Evolutionary conservation across 2,329 filamentous ascomycete species (phyloP).

Genomic region (Dactylellina leptospora): DNA sequence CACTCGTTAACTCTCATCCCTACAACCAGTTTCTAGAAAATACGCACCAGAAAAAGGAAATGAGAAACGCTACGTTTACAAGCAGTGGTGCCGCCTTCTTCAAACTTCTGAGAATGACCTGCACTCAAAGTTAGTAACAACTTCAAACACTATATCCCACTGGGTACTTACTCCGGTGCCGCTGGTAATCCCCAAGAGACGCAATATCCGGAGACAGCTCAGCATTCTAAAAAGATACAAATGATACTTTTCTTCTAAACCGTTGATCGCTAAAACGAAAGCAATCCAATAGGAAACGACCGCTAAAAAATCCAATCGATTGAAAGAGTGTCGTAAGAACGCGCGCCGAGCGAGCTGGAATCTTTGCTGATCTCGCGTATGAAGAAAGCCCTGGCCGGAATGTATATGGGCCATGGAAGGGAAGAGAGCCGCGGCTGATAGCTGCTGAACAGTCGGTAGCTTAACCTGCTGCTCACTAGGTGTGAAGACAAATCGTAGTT

Average conservation of each 20-base stretch:
- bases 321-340: slow-evolving; percentile 94
- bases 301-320: slow-evolving; percentile 91
- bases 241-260: slow-evolving; percentile 74
- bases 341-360: slow-evolving; percentile 87
- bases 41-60: slow-evolving; percentile 86
- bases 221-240: slow-evolving; percentile 95
- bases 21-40: neutral
- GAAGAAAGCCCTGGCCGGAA: slow-evolving; percentile 46
- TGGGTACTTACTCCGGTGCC: slow-evolving; percentile 80
- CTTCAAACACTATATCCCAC: neutral
- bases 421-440: slow-evolving; percentile 49
- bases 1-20: neutral
- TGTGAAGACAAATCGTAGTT: slow-evolving; percentile 69
- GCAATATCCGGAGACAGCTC: slow-evolving; percentile 89
- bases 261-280: slow-evolving; percentile 75
- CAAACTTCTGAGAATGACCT: slow-evolving; percentile 91
- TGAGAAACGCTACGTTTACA: slow-evolving; percentile 90
- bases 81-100: slow-evolving; percentile 94
- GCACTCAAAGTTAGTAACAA: slow-evolving; percentile 22
- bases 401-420: slow-evolving; percentile 52
- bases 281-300: slow-evolving; percentile 95
- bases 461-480: slow-evolving; percentile 67
- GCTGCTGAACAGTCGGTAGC: slow-evolving; percentile 43
- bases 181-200: slow-evolving; percentile 88
- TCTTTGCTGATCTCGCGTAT: slow-evolving; percentile 76